phyloP scores from a whole-genome alignment of 352 stramenopile genomes.

The Pythium periplocum region DNA sequence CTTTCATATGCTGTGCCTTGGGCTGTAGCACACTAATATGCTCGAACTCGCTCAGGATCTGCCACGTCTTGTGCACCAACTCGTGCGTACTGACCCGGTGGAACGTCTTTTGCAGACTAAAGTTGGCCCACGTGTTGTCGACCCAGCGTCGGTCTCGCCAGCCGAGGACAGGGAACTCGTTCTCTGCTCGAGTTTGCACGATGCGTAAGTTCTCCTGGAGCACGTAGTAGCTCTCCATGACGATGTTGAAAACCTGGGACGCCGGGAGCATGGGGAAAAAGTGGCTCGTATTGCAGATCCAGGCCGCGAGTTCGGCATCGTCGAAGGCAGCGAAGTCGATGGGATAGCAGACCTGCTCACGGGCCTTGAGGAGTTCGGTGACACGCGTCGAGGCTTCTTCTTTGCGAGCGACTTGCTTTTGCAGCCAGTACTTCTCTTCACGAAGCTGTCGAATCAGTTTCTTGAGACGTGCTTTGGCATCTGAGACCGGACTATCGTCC shows the following conservation, averaged over 20 bases:
- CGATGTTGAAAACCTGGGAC: slow-evolving; percentile 9
- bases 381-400: slow-evolving; percentile 5
- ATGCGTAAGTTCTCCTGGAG: slow-evolving; percentile 14
- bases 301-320: slow-evolving; percentile 12
- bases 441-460: slow-evolving; percentile 14
- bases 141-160: slow-evolving; percentile 37
- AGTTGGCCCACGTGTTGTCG: slow-evolving; percentile 34
- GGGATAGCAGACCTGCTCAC: neutral
- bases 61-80: slow-evolving; percentile 33
- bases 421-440: slow-evolving; percentile 28
- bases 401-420: slow-evolving; percentile 14
- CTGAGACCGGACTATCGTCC: no score
- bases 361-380: slow-evolving; percentile 1
- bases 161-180: slow-evolving; percentile 27
- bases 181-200: slow-evolving; percentile 1
- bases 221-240: slow-evolving; percentile 15
- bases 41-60: slow-evolving; percentile 20
- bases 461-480: slow-evolving; percentile 12
- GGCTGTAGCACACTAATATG: slow-evolving; percentile 26
- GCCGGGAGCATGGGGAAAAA: slow-evolving; percentile 13
- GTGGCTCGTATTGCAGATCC: slow-evolving; percentile 17
- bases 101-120: slow-evolving; percentile 44
- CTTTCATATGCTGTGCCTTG: slow-evolving; percentile 30
- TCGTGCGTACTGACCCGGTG: slow-evolving; percentile 16
- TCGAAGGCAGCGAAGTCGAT: slow-evolving; percentile 12